These are phyloP conservation scores for Coffea eugenioides DNA, from an alignment of 257 asterid species.

Conservation along the genomic window DNA sequence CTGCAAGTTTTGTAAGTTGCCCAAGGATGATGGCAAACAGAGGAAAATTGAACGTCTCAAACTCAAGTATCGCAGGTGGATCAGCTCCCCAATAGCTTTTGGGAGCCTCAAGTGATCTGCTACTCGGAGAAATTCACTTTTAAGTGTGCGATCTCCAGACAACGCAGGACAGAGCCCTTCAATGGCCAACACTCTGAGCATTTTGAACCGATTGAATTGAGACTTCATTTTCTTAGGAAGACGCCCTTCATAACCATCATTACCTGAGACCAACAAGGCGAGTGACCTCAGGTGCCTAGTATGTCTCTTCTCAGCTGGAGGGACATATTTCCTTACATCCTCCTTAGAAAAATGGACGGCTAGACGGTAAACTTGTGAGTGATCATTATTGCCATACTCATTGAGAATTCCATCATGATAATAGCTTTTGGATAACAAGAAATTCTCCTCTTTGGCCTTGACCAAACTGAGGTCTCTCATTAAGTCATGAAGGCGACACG, in stretches of 20 bases:
- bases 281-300: constrained; percentile 2
- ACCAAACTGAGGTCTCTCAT: neutral
- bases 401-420: neutral
- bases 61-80: constrained; percentile 25
- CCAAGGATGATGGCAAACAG: constrained; percentile 9
- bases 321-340: neutral
- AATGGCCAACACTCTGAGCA: neutral
- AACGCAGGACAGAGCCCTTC: neutral
- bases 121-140: neutral
- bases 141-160: too few species aligned
- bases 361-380: neutral
- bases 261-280: neutral
- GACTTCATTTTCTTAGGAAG: neutral
- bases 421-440: neutral
- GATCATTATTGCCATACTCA: neutral
- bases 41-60: neutral
- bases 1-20: constrained; percentile 16
- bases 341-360: neutral
- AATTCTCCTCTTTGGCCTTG: neutral
- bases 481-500: constrained; percentile 7
- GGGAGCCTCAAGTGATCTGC: neutral
- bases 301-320: neutral
- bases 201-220: neutral
- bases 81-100: constrained; percentile 9
- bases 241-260: neutral